Evolutionary conservation across 1,284 basidiomycete genomes (phyloP).

Genomic region (Lignosus rhinocerotis): DNA sequence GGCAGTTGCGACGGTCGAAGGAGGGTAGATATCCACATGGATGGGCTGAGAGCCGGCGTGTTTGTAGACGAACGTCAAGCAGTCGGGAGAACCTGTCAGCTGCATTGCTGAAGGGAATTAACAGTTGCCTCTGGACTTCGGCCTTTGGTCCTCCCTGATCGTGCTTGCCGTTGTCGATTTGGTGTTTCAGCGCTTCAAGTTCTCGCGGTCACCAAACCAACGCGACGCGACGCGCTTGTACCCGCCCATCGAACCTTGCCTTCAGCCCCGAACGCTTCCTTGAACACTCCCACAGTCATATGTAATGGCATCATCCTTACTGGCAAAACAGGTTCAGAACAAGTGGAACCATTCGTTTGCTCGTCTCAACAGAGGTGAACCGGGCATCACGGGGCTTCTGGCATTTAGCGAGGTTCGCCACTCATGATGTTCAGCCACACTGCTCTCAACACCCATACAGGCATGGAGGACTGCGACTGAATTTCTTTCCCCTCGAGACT

Average conservation of each 20-base stretch:
- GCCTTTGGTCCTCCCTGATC: no score
- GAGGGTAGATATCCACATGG: slow-evolving; percentile 27
- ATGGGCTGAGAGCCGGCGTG: slow-evolving; percentile 11
- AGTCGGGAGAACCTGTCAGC: not conserved
- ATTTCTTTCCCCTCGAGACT: slow-evolving; percentile 58
- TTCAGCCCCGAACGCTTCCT: no score
- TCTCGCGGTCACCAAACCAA: not conserved
- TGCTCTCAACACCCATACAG: slow-evolving; percentile 35
- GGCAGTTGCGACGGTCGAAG: not conserved
- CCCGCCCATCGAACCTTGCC: no score
- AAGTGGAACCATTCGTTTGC: slow-evolving; percentile 74
- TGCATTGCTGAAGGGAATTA: not conserved
- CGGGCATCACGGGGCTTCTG: slow-evolving; percentile 67
- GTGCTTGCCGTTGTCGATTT: no score
- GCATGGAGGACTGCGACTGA: slow-evolving; percentile 63
- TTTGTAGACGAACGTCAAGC: slow-evolving; percentile 24
- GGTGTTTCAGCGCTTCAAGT: no score
- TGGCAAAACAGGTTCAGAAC: slow-evolving; percentile 56
- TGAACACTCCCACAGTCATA: not conserved
- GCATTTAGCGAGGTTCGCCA: slow-evolving; percentile 59
- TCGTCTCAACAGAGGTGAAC: slow-evolving; percentile 60
- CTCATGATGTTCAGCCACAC: not conserved
- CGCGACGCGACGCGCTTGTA: not conserved
- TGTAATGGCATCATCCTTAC: slow-evolving; percentile 14
- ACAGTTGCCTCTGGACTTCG: no score